phyloP scores from a whole-genome alignment of 495 filamentous ascomycete genomes.

The Hypoxylon fuscum region DNA sequence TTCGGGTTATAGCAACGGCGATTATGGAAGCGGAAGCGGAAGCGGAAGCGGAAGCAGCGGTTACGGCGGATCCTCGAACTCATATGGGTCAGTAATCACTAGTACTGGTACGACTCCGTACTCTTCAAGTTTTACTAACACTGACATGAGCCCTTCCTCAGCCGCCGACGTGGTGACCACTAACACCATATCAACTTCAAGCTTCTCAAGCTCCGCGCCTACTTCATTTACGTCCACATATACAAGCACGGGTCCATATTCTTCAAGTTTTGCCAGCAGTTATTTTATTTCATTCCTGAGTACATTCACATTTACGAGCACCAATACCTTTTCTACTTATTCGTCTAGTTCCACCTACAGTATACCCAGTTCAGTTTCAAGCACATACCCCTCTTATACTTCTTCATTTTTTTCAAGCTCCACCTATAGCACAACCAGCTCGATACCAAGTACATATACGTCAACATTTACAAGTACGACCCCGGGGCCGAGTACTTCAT shows the following conservation, averaged over 20 bases:
- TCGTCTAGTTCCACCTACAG: slow-evolving; percentile 2
- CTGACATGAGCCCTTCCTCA: slow-evolving; percentile 41
- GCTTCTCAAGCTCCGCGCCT: slow-evolving; percentile 2
- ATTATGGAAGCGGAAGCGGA: too few relatives aligned
- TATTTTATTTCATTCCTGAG: not conserved
- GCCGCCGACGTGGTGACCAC: slow-evolving; percentile 18
- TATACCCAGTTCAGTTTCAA: slow-evolving; percentile 12
- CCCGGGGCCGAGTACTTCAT: not conserved
- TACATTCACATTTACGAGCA: slow-evolving; percentile 8
- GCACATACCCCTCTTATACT: not conserved
- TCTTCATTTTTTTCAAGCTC: slow-evolving; percentile 3
- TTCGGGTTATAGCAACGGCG: slow-evolving; percentile 9
- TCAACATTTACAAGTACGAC: slow-evolving; percentile 16
- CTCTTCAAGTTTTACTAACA: slow-evolving; percentile 41
- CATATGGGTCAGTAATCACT: slow-evolving; percentile 40
- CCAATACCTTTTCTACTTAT: not conserved
- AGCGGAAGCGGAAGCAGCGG: too few relatives aligned
- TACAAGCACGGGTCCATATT: not conserved
- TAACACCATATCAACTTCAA: slow-evolving; percentile 20
- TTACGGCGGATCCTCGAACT: slow-evolving; percentile 16
- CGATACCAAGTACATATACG: slow-evolving; percentile 3
- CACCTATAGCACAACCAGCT: not conserved
- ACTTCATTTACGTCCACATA: too few relatives aligned
- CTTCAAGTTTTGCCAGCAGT: not conserved
- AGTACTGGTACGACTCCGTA: slow-evolving; percentile 40